Evolutionary conservation across 768 basidiomycete genomes (phyloP), one percentile per base, ranked within the genome.

Genomic region (Leucogyrophana mollusca): DNA sequence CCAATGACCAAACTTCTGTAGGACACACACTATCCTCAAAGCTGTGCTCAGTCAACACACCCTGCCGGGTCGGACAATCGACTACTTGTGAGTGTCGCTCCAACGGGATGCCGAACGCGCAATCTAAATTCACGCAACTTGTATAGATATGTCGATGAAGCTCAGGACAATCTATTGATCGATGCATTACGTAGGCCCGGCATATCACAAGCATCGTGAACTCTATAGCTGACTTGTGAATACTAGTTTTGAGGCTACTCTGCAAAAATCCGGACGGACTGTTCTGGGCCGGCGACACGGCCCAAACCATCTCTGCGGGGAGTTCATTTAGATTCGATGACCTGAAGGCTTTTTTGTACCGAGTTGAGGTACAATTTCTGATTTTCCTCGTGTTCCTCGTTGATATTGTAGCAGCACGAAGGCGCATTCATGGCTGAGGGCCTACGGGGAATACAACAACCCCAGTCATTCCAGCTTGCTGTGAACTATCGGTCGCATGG

Each of bases 211-310:
- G 24, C 9, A 9, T 1, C 10, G 9, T 14, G 24, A 38, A 2
- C 3, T 34, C n/a, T 39, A 23, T 33, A 20, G 33, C 25, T 64
- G 14, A 65, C 11, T 1, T 43, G 6, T 21, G 1, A 10, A 6
- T 23, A 20, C 14, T 46, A 88, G 87, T 89, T 3, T 60, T 89
- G 33, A 68, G 85, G 23, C 68, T 69, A 0, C 57, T 89, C n/a
- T 87, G 83, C 50, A 61, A 62, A 9, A 87, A 87, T 54, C 73
- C 78, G 0, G 67, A 85, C 41, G 86, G 87, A 0, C 62, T 87
- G 16, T 84, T 89, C 51, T 88, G 85, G 83, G 87, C 85, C 2
- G 87, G 88, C 0, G 87, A 90, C 56, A 88, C 87, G 0, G 85
- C 87, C 0, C 87, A 90, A 52, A 85, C 87, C 0, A 89, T 90